Conservation (phyloP, 805 yeast species). For the Lipomyces orientalis region DNA sequence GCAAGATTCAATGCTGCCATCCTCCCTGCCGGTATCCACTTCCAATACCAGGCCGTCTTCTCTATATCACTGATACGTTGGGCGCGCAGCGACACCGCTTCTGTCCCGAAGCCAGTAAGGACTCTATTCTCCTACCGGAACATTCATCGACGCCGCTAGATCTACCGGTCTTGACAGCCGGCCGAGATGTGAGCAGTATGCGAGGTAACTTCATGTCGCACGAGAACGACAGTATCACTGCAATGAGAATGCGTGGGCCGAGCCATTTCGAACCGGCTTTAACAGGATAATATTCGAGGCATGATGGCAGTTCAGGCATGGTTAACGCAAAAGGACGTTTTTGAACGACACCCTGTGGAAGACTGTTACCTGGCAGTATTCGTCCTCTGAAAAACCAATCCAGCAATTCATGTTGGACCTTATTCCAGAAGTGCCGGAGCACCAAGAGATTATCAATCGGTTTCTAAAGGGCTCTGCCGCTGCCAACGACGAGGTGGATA, state of each 20-base stretch:
- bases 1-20: not conserved
- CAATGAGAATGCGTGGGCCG: conserved; percentile 26
- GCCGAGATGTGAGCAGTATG: not conserved
- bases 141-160: not conserved
- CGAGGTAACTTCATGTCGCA: conserved; percentile 23
- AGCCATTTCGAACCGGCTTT: conserved; percentile 18
- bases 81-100: not conserved
- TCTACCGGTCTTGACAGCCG: not conserved
- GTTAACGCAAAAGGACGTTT: conserved; percentile 15
- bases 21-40: not conserved
- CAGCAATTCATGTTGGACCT: conserved; percentile 20
- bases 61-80: not conserved
- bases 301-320: conserved; percentile 11
- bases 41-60: not conserved
- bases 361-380: conserved; percentile 20
- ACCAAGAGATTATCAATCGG: conserved; percentile 6
- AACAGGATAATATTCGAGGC: conserved; percentile 17
- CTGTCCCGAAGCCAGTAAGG: not conserved
- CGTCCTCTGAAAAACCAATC: not conserved
- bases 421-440: conserved; percentile 22
- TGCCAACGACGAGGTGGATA: not conserved
- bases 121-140: not conserved
- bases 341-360: conserved; percentile 26
- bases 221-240: conserved; percentile 23
- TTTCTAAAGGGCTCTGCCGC: conserved; percentile 3